Evolutionary conservation across 164 flowering plant species (phyloP).

Genomic region (Echeveria elegans): DNA sequence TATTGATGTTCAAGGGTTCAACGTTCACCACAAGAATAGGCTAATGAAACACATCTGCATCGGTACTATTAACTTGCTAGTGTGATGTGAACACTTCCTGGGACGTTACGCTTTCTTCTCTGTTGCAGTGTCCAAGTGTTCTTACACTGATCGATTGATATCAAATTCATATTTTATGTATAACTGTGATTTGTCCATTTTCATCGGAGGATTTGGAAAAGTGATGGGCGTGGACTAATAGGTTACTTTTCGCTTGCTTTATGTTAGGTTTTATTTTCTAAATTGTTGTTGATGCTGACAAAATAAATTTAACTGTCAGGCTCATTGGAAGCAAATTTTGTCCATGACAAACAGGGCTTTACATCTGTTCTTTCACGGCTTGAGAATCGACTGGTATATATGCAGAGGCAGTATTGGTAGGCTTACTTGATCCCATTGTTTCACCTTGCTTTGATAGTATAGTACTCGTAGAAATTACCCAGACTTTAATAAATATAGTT

Average conservation of each 20-base stretch:
- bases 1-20: constrained; percentile 91
- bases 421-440: background rate
- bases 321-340: constrained; percentile 93
- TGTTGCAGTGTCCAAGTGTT: background rate
- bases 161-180: background rate
- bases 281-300: constrained; percentile 8
- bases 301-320: constrained; percentile 31
- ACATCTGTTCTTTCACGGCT: constrained; percentile 55
- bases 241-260: too few species aligned
- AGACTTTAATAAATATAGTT: too few species aligned
- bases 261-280: constrained; percentile 2
- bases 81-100: background rate
- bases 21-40: constrained; percentile 95
- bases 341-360: constrained; percentile 99
- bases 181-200: background rate
- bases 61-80: background rate
- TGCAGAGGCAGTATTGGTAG: constrained; percentile 70
- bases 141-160: background rate
- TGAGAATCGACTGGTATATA: constrained; percentile 45
- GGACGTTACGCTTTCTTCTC: background rate
- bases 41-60: constrained; percentile 39
- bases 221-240: constrained; percentile 96
- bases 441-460: background rate
- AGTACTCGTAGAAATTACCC: too few species aligned
- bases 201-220: constrained; percentile 99